A percentile compares a stretch with the other conserved stretches of the same genome.
Evolutionary conservation across 2,329 filamentous ascomycete genomes (phyloP).

Genomic region (Aspergillus texensis): DNA sequence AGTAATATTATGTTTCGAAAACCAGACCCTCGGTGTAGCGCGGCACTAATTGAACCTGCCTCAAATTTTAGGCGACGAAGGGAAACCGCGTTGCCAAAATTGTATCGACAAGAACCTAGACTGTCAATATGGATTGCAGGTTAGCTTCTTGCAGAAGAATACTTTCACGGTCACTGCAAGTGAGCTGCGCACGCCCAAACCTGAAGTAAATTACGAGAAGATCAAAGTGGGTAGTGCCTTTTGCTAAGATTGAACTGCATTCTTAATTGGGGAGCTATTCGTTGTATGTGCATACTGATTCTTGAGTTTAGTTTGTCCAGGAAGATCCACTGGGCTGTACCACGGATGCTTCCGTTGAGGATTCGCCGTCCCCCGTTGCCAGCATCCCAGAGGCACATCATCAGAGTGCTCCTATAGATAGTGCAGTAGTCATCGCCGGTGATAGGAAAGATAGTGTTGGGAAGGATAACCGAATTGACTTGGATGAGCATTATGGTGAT

Average conservation of each 20-base stretch:
- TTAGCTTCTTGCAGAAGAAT: constrained; percentile 55
- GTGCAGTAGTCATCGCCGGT: not conserved
- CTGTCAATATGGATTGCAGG: constrained; percentile 52
- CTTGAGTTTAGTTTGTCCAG: constrained; percentile 26
- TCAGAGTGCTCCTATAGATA: not conserved
- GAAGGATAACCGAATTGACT: not conserved
- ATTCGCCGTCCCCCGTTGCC: constrained; percentile 8
- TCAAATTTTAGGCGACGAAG: constrained; percentile 51
- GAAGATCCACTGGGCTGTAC: constrained; percentile 21
- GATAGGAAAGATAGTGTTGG: not conserved
- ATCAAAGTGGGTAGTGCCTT: constrained; percentile 21
- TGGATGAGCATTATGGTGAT: not conserved
- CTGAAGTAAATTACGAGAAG: constrained; percentile 19
- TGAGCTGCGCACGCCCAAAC: constrained; percentile 12
- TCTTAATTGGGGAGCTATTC: too few relatives aligned
- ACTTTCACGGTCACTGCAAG: constrained; percentile 42
- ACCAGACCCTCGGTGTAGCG: not conserved
- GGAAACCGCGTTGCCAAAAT: constrained; percentile 53
- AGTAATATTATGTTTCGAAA: constrained; percentile 15
- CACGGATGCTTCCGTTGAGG: constrained; percentile 10
- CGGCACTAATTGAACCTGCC: not conserved
- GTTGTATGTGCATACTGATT: constrained; percentile 1
- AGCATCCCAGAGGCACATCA: not conserved
- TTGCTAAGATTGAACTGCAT: not conserved
- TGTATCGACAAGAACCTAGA: constrained; percentile 51